These are phyloP conservation scores for Saccharum spontaneum DNA, from an alignment of 176 grass and related monocot species.

Conservation along the genomic window DNA sequence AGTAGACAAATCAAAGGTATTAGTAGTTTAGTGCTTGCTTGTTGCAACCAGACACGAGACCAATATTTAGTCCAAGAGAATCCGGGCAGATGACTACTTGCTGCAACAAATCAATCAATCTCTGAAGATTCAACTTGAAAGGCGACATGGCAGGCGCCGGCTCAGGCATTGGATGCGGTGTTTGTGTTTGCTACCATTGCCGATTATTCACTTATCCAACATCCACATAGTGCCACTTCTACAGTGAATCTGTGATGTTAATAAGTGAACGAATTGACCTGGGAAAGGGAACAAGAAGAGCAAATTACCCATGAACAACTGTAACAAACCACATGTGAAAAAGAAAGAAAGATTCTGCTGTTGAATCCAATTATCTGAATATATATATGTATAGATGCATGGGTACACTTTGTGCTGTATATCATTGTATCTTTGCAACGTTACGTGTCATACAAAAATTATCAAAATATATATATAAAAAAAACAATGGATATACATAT, in stretches of 20 bases:
- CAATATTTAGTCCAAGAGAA: not conserved
- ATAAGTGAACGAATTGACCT: not conserved
- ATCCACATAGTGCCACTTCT: not conserved
- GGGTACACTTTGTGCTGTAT: not conserved
- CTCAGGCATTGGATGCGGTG: not conserved
- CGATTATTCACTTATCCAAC: not conserved
- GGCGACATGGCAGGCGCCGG: not conserved
- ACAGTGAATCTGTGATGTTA: not conserved
- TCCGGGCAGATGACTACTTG: not conserved
- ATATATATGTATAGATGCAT: not conserved
- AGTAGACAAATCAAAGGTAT: not conserved
- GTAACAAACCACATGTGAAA: not conserved
- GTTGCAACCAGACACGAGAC: not conserved
- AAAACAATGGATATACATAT: not conserved
- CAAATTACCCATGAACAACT: not conserved
- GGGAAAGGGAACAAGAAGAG: not conserved
- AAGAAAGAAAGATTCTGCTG: not conserved
- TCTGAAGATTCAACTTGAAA: not conserved
- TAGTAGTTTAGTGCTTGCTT: not conserved
- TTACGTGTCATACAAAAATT: not conserved
- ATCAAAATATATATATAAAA: not conserved
- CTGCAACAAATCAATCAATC: not conserved
- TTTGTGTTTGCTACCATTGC: not conserved
- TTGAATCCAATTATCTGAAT: not conserved
- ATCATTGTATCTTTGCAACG: constrained; percentile 3